Percentiles rank a stretch among this genome's conserved stretches.
These are phyloP conservation scores for Puccinia polysora DNA, from an alignment of 1,284 basidiomycete species.

Conservation along the genomic window DNA sequence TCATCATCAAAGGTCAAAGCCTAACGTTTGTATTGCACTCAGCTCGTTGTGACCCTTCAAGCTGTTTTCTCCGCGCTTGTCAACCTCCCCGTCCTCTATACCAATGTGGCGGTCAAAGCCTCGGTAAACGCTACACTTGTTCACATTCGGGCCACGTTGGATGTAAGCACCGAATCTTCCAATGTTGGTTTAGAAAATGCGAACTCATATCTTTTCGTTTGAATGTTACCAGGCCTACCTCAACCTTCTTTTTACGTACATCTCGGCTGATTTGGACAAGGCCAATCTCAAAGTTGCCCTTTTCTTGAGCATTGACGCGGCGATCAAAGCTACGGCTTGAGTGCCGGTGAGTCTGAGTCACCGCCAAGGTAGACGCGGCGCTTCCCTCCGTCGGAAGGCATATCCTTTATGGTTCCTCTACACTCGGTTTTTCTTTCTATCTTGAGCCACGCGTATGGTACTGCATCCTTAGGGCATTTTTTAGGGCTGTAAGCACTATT, in stretches of 20 bases:
- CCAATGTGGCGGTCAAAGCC: neutral
- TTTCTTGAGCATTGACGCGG: slow-evolving; percentile 4
- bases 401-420: too few species aligned
- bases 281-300: neutral
- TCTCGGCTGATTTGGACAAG: slow-evolving; percentile 9
- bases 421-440: too few species aligned
- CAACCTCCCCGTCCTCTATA: neutral
- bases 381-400: too few species aligned
- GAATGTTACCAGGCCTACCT: neutral
- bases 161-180: neutral
- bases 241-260: neutral
- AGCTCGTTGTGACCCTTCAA: neutral
- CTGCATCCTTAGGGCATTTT: too few species aligned
- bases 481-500: too few species aligned
- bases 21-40: neutral
- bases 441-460: too few species aligned
- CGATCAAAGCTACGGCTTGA: slow-evolving; percentile 7
- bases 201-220: neutral
- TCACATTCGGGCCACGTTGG: neutral
- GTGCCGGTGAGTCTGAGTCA: too few species aligned
- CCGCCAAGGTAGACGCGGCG: too few species aligned
- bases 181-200: neutral
- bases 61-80: neutral
- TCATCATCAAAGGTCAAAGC: neutral
- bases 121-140: neutral